A percentile compares a stretch with the other conserved stretches of the same genome.
These are phyloP conservation scores for Metschnikowia lachancei DNA, from an alignment of 805 yeast genomes.

Conservation along the genomic window DNA sequence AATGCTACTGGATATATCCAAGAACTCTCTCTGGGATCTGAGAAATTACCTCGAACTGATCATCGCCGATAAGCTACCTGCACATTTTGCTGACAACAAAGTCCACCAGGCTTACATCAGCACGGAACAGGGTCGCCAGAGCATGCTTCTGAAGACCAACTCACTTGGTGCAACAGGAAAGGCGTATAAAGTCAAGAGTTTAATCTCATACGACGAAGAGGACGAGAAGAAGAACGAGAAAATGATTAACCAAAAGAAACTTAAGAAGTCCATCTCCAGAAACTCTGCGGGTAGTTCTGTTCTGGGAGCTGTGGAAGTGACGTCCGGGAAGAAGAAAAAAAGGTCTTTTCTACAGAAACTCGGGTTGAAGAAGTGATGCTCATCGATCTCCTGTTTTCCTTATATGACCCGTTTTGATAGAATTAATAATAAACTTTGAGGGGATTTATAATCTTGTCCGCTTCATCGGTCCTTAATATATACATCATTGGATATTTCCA, in stretches of 20 bases:
- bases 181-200: conserved; percentile 42
- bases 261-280: conserved; percentile 16
- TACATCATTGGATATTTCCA: no score
- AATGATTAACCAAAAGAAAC: conserved; percentile 17
- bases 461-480: no score
- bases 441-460: no score
- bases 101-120: conserved; percentile 36
- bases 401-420: no score
- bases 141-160: conserved; percentile 6
- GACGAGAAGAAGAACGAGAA: conserved; percentile 26
- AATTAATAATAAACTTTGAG: no score
- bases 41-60: conserved; percentile 24
- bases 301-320: conserved; percentile 9
- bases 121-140: conserved; percentile 13
- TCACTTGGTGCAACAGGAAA: conserved; percentile 17
- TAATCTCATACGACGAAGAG: conserved; percentile 36
- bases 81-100: conserved; percentile 24
- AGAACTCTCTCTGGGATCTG: conserved; percentile 29
- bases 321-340: conserved; percentile 15
- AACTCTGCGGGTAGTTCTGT: conserved; percentile 10
- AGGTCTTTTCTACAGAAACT: conserved; percentile 25
- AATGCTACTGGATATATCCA: conserved; percentile 27
- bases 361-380: conserved; percentile 22
- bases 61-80: conserved; percentile 14
- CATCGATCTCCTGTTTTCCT: no score